A percentile compares a stretch with the other conserved stretches of the same genome.
Conservation (phyloP, 805 yeast genomes). For the Spathaspora sp. region DNA sequence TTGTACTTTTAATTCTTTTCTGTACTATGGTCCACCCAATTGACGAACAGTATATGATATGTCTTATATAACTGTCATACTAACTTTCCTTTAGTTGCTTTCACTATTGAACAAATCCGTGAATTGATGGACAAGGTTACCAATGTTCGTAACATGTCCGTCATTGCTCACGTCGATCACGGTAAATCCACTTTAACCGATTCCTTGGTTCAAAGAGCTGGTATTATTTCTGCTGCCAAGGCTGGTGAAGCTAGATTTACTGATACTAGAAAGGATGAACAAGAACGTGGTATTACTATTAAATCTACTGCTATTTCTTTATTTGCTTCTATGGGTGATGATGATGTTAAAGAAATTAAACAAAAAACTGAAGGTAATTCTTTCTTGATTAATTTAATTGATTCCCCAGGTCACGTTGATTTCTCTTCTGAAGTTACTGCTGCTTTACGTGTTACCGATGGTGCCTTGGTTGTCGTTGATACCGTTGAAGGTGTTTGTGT, state of each 20-base stretch:
- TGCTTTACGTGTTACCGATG: slow-evolving; percentile 99
- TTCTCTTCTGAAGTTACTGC: slow-evolving; percentile 99
- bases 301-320: slow-evolving; percentile 98
- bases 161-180: slow-evolving; percentile 99
- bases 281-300: slow-evolving; percentile 99
- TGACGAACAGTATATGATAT: background rate
- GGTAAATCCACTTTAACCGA: slow-evolving; percentile 99
- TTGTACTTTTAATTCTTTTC: background rate
- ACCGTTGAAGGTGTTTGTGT: slow-evolving; percentile 99
- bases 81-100: slow-evolving; percentile 34
- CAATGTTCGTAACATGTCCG: slow-evolving; percentile 99
- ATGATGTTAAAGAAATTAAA: slow-evolving; percentile 82
- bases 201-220: slow-evolving; percentile 98
- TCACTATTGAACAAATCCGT: slow-evolving; percentile 83
- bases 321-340: slow-evolving; percentile 82
- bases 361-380: slow-evolving; percentile 91
- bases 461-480: slow-evolving; percentile 99
- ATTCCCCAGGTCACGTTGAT: slow-evolving; percentile 99
- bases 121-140: slow-evolving; percentile 99
- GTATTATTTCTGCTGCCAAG: slow-evolving; percentile 99
- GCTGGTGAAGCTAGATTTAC: slow-evolving; percentile 99
- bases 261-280: slow-evolving; percentile 99
- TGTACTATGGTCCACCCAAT: background rate
- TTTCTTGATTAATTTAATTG: slow-evolving; percentile 96
- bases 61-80: background rate